Conservation (phyloP, 345 rosid species). For the Lenwebbia sp. region DNA sequence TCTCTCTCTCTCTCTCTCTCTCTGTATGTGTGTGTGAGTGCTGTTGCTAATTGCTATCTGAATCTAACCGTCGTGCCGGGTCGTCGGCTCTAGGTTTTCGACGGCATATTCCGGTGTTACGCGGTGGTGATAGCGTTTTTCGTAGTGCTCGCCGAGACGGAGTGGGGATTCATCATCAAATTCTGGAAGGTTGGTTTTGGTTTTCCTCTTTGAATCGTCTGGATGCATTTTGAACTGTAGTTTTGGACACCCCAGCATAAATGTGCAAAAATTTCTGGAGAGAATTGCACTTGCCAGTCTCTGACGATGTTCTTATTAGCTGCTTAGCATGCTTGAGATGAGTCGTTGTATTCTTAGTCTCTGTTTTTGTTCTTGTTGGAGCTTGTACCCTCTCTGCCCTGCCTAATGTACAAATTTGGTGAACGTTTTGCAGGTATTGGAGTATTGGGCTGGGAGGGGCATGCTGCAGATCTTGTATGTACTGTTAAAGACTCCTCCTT, state of each 20-base stretch:
- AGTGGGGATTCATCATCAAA: constrained; percentile 66
- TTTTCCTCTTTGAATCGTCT: neutral
- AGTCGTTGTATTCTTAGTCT: neutral
- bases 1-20: neutral
- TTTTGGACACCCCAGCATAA: neutral
- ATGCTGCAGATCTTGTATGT: constrained; percentile 99
- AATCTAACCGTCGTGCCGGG: neutral
- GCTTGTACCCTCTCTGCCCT: neutral
- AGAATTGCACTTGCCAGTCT: neutral
- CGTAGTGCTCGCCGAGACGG: constrained; percentile 80
- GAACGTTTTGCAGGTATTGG: constrained; percentile 50
- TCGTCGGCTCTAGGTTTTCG: constrained; percentile 37
- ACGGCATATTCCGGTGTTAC: constrained; percentile 89
- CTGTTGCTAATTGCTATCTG: neutral
- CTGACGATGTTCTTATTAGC: neutral
- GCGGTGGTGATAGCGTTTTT: constrained; percentile 63
- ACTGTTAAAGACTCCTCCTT: neutral
- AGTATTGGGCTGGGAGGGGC: constrained; percentile 92
- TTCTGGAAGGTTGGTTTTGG: constrained; percentile 44
- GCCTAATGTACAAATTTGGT: neutral
- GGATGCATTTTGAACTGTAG: neutral
- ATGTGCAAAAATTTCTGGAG: neutral
- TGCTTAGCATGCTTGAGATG: neutral
- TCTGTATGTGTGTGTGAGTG: too few species aligned
- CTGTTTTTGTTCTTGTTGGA: neutral